These are phyloP conservation scores for Gastrodia elata DNA, from an alignment of 106 monocot species.

Conservation along the genomic window DNA sequence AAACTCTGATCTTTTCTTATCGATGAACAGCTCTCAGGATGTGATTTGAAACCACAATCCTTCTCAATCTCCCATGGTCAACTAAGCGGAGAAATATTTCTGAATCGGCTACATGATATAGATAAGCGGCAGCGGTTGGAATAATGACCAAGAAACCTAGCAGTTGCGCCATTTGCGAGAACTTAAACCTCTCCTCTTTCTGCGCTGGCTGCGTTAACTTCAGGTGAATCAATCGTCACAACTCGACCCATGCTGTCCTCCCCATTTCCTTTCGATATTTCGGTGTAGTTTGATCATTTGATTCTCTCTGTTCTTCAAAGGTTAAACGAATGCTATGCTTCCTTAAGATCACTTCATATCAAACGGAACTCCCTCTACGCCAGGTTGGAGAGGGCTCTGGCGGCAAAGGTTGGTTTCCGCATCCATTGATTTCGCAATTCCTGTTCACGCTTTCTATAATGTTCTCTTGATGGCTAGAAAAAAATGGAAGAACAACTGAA, in stretches of 20 bases:
- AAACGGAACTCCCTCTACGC: constrained; percentile 33
- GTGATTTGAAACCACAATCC: background rate
- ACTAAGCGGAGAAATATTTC: background rate
- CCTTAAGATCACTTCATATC: constrained; percentile 37
- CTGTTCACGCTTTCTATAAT: constrained; percentile 1
- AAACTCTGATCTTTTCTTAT: background rate
- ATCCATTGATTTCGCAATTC: background rate
- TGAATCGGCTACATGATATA: background rate
- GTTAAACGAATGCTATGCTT: constrained; percentile 43
- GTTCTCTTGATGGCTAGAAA: constrained; percentile 14
- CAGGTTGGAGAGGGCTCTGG: constrained; percentile 31
- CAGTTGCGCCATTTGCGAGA: constrained; percentile 70
- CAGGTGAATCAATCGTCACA: constrained; percentile 27
- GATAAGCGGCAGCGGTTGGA: background rate
- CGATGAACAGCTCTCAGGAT: background rate
- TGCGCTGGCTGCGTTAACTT: constrained; percentile 72
- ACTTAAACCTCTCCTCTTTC: constrained; percentile 54
- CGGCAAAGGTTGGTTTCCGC: constrained; percentile 42
- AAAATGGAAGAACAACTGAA: constrained; percentile 38
- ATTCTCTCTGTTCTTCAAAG: constrained; percentile 18
- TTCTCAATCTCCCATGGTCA: background rate
- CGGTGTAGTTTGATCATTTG: background rate
- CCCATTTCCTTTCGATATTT: background rate
- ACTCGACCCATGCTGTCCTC: background rate
- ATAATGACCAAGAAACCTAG: constrained; percentile 34